These are phyloP conservation scores for Colletotrichum sp. DNA, from an alignment of 2,329 filamentous ascomycete genomes.

Conservation along the genomic window DNA sequence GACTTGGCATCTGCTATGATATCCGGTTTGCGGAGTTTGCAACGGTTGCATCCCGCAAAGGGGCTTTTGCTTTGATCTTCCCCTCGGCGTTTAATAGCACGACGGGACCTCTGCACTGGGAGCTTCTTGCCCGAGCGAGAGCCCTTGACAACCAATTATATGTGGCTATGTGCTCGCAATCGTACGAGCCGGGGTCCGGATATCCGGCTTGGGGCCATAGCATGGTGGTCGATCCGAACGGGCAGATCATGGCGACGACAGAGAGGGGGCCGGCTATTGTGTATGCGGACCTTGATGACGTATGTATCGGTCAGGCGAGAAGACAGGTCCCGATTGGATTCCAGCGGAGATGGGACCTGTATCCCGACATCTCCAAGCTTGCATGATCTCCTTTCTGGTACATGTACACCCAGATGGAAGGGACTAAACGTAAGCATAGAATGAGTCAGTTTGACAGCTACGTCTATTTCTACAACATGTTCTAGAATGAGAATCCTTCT, in stretches of 20 bases:
- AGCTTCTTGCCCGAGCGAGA: slow-evolving; percentile 77
- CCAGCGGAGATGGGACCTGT: slow-evolving; percentile 93
- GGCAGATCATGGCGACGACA: slow-evolving; percentile 76
- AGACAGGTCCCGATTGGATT: slow-evolving; percentile 82
- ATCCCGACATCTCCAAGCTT: slow-evolving; percentile 79
- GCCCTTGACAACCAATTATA: slow-evolving; percentile 95
- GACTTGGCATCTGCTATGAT: slow-evolving; percentile 95
- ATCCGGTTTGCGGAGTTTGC: slow-evolving; percentile 94
- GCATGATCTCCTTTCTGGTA: background rate
- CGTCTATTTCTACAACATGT: background rate
- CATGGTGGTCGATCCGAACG: slow-evolving; percentile 86
- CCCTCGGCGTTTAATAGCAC: slow-evolving; percentile 97
- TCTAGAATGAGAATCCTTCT: background rate
- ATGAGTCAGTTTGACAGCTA: accelerated
- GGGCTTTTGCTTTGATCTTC: slow-evolving; percentile 85
- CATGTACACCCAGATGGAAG: accelerated
- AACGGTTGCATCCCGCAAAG: slow-evolving; percentile 84
- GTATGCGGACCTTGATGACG: slow-evolving; percentile 71
- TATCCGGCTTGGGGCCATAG: slow-evolving; percentile 96
- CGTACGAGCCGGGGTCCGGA: slow-evolving; percentile 74
- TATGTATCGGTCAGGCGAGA: slow-evolving; percentile 74
- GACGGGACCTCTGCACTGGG: slow-evolving; percentile 92
- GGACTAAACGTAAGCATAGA: accelerated
- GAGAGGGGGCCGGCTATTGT: slow-evolving; percentile 80
- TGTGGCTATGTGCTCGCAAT: slow-evolving; percentile 89